Percentiles rank a stretch among this genome's conserved stretches.
Evolutionary conservation across 345 rosid species (phyloP).

Genomic region (Lepidium aucheri): DNA sequence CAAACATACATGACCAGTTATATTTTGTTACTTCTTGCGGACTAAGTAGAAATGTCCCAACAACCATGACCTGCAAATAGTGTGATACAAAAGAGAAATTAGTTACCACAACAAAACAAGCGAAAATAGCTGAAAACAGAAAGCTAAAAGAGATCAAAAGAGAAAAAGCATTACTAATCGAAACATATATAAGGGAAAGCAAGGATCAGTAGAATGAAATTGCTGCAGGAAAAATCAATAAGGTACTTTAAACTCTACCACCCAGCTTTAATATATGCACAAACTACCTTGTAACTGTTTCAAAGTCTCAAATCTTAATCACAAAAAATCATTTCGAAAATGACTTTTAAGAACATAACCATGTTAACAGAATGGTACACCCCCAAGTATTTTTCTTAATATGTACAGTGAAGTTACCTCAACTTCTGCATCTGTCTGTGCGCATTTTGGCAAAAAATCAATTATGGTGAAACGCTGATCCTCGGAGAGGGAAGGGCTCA

Average conservation of each 20-base stretch:
- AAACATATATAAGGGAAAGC: not conserved
- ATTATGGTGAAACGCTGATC: constrained; percentile 81
- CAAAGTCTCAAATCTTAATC: not conserved
- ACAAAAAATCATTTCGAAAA: not conserved
- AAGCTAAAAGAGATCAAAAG: not conserved
- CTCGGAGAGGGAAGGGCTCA: constrained; percentile 81
- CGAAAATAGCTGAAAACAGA: not conserved
- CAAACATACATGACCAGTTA: constrained; percentile 97
- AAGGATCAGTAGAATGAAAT: not conserved
- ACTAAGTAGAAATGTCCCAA: constrained; percentile 60
- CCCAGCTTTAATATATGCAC: not conserved
- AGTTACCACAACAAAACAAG: not conserved
- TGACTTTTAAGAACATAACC: not conserved
- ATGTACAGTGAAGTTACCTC: constrained; percentile 41
- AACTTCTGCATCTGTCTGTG: constrained; percentile 47
- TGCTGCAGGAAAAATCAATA: not conserved
- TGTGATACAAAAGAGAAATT: not conserved
- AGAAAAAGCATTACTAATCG: not conserved
- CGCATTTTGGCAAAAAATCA: constrained; percentile 76
- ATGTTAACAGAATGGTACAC: not conserved
- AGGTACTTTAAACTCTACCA: not conserved
- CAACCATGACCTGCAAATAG: constrained; percentile 51
- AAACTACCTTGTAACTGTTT: not conserved
- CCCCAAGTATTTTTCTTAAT: not conserved
- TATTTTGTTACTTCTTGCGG: constrained; percentile 45